These are phyloP conservation scores for Zygoascus ofunaensis DNA, from an alignment of 805 yeast species.

Conservation along the genomic window DNA sequence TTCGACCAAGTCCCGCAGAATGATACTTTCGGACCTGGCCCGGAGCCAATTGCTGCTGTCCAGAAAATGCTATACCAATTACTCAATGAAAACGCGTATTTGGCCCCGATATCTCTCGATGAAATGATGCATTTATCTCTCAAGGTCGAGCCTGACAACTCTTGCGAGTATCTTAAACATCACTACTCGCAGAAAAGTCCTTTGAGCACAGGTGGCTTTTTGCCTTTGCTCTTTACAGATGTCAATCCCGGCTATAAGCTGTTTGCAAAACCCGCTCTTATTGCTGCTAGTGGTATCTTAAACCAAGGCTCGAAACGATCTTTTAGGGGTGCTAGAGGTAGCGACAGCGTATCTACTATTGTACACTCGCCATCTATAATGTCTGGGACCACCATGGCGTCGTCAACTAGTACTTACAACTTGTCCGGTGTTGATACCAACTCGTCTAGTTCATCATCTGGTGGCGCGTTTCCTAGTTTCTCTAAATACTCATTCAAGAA, in stretches of 20 bases:
- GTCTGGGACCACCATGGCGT: not conserved
- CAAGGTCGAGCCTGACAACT: constrained; percentile 49
- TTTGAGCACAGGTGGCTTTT: constrained; percentile 49
- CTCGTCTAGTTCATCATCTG: constrained; percentile 1
- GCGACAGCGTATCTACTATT: not conserved
- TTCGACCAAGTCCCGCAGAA: constrained; percentile 41
- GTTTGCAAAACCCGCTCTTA: constrained; percentile 42
- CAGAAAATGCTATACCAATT: constrained; percentile 37
- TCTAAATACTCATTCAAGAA: not conserved
- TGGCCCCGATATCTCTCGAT: constrained; percentile 31
- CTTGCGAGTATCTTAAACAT: constrained; percentile 36
- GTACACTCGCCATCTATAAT: not conserved
- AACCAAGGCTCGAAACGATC: constrained; percentile 6
- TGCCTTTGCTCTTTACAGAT: constrained; percentile 58
- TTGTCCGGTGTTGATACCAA: not conserved
- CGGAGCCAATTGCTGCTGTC: constrained; percentile 27
- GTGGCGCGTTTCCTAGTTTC: not conserved
- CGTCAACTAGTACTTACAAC: not conserved
- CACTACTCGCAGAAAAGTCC: constrained; percentile 47
- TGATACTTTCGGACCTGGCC: constrained; percentile 25
- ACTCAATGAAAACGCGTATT: constrained; percentile 36
- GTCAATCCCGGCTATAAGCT: constrained; percentile 46
- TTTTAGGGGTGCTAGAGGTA: constrained; percentile 1
- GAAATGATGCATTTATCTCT: constrained; percentile 59
- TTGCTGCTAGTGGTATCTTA: constrained; percentile 46